Evolutionary conservation across 129 eudicot genomes (phyloP).

Genomic region (Flaveria bidentis): DNA sequence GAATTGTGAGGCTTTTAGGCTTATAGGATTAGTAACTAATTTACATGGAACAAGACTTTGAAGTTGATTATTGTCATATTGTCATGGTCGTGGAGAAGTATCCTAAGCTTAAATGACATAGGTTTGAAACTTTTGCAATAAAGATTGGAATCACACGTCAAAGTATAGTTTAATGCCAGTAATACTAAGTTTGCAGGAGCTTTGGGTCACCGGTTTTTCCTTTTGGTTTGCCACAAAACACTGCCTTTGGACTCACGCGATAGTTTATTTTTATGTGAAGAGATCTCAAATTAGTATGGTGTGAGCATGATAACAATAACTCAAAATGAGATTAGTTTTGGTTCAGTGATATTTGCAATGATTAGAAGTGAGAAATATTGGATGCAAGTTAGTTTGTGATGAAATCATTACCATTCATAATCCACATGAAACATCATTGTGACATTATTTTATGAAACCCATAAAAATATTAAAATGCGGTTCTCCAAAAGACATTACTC

Average conservation of each 20-base stretch:
- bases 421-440: background rate
- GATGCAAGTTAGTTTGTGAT: background rate
- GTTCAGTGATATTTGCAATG: background rate
- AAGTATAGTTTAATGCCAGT: background rate
- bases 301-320: constrained; percentile 6
- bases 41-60: constrained; percentile 7
- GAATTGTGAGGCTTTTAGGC: constrained; percentile 11
- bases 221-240: background rate
- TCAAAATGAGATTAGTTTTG: background rate
- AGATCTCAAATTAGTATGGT: background rate
- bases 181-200: constrained; percentile 11
- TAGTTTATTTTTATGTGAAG: constrained; percentile 2
- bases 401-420: background rate
- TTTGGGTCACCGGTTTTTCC: background rate
- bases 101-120: background rate
- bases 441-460: background rate
- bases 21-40: constrained; percentile 6
- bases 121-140: constrained; percentile 4
- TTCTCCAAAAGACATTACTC: background rate
- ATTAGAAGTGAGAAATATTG: constrained; percentile 1
- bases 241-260: background rate
- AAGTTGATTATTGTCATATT: background rate
- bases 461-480: background rate
- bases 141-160: background rate
- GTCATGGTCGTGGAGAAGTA: constrained; percentile 10